These are phyloP conservation scores for Pisolithus tinctorius DNA, from an alignment of 768 basidiomycete species.

Conservation along the genomic window DNA sequence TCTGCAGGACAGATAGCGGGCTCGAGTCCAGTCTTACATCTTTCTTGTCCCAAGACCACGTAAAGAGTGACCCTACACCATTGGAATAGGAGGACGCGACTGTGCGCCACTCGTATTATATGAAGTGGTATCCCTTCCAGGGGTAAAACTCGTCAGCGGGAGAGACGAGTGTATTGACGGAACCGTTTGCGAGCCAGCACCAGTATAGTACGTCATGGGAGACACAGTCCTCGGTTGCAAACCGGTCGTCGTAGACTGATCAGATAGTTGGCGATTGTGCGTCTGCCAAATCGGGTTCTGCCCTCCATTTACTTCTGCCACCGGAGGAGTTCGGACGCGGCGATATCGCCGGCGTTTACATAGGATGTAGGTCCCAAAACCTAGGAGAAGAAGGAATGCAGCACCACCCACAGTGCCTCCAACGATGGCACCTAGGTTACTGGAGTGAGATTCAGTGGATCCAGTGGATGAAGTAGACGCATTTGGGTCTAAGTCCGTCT, in stretches of 20 bases:
- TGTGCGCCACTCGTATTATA: too few relatives aligned
- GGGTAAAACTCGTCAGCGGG: too few relatives aligned
- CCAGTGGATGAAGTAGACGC: neutral
- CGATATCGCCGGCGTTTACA: neutral
- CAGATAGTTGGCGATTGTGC: neutral
- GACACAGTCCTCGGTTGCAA: neutral
- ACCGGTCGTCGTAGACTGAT: neutral
- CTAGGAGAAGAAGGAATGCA: conserved; percentile 1
- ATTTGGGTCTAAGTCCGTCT: neutral
- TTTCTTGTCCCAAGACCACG: too few relatives aligned
- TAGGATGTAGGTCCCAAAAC: neutral
- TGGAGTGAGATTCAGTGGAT: neutral
- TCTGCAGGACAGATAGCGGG: too few relatives aligned
- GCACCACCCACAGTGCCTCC: neutral
- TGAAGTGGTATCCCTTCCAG: too few relatives aligned
- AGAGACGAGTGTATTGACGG: too few relatives aligned
- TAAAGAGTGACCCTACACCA: too few relatives aligned
- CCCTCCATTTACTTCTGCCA: neutral
- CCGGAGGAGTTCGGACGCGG: neutral
- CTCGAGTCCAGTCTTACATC: too few relatives aligned
- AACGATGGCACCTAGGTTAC: neutral
- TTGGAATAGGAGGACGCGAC: too few relatives aligned
- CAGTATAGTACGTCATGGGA: neutral
- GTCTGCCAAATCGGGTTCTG: neutral
- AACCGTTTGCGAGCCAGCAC: neutral